Evolutionary conservation across 1,284 basidiomycete genomes (phyloP), one percentile per base, ranked within the genome.

Genomic region (Naganishia liquefaciens): DNA sequence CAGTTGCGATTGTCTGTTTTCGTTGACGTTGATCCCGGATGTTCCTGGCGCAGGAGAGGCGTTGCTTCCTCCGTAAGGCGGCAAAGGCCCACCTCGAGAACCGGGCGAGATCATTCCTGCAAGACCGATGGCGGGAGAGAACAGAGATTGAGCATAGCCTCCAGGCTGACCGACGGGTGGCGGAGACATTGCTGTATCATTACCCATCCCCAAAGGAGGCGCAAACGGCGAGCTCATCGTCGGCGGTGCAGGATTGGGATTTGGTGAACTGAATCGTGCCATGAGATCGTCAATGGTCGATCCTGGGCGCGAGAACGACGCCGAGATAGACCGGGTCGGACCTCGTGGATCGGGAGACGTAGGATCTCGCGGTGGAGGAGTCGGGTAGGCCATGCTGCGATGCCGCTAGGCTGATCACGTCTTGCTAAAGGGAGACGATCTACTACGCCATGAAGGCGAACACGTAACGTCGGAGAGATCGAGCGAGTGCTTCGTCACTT

Each of bases 251-350:
- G 57, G 57, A 19, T 47, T 58, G 43, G 55, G 55, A 37, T 58
- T 58, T 23, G 57, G 46, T 10, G 57, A 49, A 23, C 27, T 60
- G 46, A 60, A 39, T 39, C 46, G 46, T 28, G 57, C 57, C 57
- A 60, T 60, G 23, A 60, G 57, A 60, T 60, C 57, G 37, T 60
- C 57, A 40, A 60, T 60, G 23, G 57, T 60, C 1, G 57, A 60
- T 39, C 57, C 57, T 1, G 57, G 57, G 21, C 57, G 57, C 7
- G 55, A 58, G 27, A 60, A 60, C 4, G 55, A 58, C 5, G 57
- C 25, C 42, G 57, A 60, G 46, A 60, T 50, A 3, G 57, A 39
- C 17, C 57, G 57, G 5, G 57, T 39, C 15, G 47, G 57, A 4
- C n/a, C 44, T 25, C 46, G 39, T 7, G 28, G 19, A 27, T 60